A percentile compares a stretch with the other conserved stretches of the same genome.
phyloP scores from a whole-genome alignment of 2,329 filamentous ascomycete species.

The Aspergillus eucalypticola region DNA sequence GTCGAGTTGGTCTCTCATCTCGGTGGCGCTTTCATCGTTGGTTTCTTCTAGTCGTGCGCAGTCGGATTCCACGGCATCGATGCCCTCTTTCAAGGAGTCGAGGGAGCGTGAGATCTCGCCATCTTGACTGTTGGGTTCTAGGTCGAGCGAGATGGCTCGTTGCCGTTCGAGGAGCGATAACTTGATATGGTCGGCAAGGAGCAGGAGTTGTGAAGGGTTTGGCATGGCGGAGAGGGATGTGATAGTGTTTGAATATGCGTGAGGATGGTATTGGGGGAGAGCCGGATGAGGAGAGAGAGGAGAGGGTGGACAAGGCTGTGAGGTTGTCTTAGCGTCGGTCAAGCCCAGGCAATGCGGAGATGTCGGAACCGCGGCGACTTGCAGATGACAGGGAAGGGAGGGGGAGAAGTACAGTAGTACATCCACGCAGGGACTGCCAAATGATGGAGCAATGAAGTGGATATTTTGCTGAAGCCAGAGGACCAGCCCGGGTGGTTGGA shows the following conservation, averaged over 20 bases:
- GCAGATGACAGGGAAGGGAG: constrained; percentile 3
- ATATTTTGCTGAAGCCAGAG: constrained; percentile 1
- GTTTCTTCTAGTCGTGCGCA: constrained; percentile 61
- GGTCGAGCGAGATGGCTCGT: constrained; percentile 76
- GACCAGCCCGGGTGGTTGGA: not conserved
- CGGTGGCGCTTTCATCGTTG: constrained; percentile 52
- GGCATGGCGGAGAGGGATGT: constrained; percentile 41
- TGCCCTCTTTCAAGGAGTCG: constrained; percentile 79
- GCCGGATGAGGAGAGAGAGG: not conserved
- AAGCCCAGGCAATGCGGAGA: constrained; percentile 13
- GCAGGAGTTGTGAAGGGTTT: constrained; percentile 73
- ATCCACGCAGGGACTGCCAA: not conserved
- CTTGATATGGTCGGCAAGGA: constrained; percentile 95
- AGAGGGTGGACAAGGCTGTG: not conserved
- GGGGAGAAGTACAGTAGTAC: no score
- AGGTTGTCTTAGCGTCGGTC: constrained; percentile 3
- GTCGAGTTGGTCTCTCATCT: constrained; percentile 65
- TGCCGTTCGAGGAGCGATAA: constrained; percentile 90
- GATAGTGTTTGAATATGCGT: not conserved
- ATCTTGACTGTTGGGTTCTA: constrained; percentile 79
- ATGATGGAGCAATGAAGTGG: constrained; percentile 6
- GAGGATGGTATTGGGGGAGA: not conserved
- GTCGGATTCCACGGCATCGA: constrained; percentile 68
- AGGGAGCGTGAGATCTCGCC: constrained; percentile 85
- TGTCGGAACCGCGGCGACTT: constrained; percentile 1